Conservation (phyloP, 2,329 filamentous ascomycete species). For the Pseudogymnoascus sp. region DNA sequence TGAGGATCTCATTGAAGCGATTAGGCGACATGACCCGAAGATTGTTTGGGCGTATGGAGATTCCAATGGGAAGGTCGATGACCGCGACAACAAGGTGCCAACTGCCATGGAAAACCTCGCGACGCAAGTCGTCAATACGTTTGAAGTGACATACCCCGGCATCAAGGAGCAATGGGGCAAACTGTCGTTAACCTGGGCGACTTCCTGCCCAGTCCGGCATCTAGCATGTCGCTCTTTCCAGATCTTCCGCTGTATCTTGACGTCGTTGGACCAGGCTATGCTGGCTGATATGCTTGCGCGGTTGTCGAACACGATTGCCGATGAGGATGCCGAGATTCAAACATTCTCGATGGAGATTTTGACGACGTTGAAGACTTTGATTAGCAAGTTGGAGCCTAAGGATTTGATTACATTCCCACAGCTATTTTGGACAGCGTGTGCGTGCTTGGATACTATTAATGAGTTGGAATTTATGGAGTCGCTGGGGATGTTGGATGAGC, state of each 20-base stretch:
- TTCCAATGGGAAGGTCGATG: conserved; percentile 68
- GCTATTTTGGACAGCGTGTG: conserved; percentile 95
- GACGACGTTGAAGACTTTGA: conserved; percentile 86
- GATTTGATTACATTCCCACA: conserved; percentile 86
- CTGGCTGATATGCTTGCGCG: conserved; percentile 93
- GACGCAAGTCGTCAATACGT: conserved; percentile 72
- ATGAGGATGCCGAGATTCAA: conserved; percentile 88
- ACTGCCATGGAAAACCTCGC: conserved; percentile 80
- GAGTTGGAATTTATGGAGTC: conserved; percentile 91
- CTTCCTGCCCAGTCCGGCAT: conserved; percentile 89
- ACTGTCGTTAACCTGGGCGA: conserved; percentile 88
- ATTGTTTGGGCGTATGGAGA: conserved; percentile 95
- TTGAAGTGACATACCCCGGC: conserved; percentile 73
- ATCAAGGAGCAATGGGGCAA: conserved; percentile 89
- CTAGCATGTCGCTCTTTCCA: conserved; percentile 96
- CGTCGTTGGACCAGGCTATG: conserved; percentile 85
- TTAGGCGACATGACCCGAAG: conserved; percentile 72
- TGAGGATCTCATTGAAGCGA: conserved; percentile 78
- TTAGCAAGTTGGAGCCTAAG: conserved; percentile 69
- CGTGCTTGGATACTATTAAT: conserved; percentile 92
- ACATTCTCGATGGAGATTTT: conserved; percentile 97
- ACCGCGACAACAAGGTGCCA: conserved; percentile 71
- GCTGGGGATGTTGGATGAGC: conserved; percentile 80
- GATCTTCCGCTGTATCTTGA: conserved; percentile 88
- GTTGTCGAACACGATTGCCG: conserved; percentile 92